phyloP scores from a whole-genome alignment of 169 alveolate species.

The Plasmodium fragile region DNA sequence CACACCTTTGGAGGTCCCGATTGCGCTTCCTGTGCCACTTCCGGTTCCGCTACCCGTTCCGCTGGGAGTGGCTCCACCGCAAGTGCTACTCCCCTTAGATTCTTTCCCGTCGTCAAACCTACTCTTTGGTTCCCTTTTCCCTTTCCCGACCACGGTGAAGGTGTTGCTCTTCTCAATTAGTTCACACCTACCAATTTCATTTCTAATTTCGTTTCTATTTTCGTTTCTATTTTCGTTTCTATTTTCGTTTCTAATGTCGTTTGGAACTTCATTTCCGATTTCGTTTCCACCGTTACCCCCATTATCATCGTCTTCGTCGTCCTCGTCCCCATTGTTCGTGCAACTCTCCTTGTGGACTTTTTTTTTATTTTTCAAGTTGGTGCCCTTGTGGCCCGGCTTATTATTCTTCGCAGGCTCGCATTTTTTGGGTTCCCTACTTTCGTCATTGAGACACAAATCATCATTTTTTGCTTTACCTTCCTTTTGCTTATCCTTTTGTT shows the following conservation, averaged over 20 bases:
- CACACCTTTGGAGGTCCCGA: background rate
- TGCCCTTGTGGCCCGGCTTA: background rate
- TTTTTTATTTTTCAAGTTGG: conserved; percentile 22
- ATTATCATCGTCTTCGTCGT: background rate
- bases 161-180: background rate
- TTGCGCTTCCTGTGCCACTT: background rate
- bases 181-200: background rate
- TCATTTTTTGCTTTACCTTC: background rate
- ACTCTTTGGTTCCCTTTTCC: conserved; percentile 3
- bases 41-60: background rate
- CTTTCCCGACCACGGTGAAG: background rate
- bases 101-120: background rate
- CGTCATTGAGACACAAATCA: conserved; percentile 21
- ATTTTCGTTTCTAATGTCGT: background rate
- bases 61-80: background rate
- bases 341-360: conserved; percentile 6
- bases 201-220: background rate
- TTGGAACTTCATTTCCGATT: too few species aligned
- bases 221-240: background rate
- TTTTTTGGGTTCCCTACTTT: conserved; percentile 11
- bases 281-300: background rate
- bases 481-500: background rate
- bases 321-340: background rate
- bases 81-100: background rate
- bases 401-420: conserved; percentile 23